A percentile compares a stretch with the other conserved stretches of the same genome.
Conservation (phyloP, 768 basidiomycete genomes). For the Tricholomella constricta region DNA sequence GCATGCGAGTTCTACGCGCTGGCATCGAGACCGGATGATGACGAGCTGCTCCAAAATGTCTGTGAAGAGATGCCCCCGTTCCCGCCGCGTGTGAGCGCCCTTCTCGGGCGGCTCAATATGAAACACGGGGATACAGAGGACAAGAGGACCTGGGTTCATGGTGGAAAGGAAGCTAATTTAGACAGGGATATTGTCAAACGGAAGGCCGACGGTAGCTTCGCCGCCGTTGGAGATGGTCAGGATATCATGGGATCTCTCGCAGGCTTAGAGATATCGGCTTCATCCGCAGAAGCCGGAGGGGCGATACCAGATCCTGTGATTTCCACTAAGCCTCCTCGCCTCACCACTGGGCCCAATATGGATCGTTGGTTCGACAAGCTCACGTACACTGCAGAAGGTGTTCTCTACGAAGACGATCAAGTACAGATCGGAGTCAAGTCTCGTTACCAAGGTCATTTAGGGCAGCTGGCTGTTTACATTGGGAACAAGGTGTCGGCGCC, state of each 20-base stretch:
- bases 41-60: slow-evolving; percentile 89
- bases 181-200: slow-evolving; percentile 68
- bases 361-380: slow-evolving; percentile 91
- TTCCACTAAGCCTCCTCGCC: slow-evolving; percentile 44
- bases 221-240: slow-evolving; percentile 32
- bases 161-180: slow-evolving; percentile 89
- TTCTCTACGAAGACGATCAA: slow-evolving; percentile 94
- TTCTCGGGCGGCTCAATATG: slow-evolving; percentile 83
- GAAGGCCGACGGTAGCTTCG: slow-evolving; percentile 41
- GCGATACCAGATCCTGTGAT: slow-evolving; percentile 13
- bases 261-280: slow-evolving; percentile 71
- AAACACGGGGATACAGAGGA: slow-evolving; percentile 94
- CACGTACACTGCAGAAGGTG: slow-evolving; percentile 77
- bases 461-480: slow-evolving; percentile 91
- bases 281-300: slow-evolving; percentile 15
- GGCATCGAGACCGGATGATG: slow-evolving; percentile 82
- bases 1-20: slow-evolving; percentile 97
- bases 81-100: slow-evolving; percentile 90
- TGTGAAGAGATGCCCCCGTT: slow-evolving; percentile 99
- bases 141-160: slow-evolving; percentile 93
- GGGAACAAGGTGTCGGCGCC: slow-evolving; percentile 93
- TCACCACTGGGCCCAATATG: slow-evolving; percentile 69
- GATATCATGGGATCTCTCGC: slow-evolving; percentile 76
- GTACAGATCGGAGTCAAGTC: slow-evolving; percentile 97
- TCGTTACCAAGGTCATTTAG: slow-evolving; percentile 92